phyloP scores from a whole-genome alignment of 2,329 filamentous ascomycete species.

The Trichophyton verrucosum region DNA sequence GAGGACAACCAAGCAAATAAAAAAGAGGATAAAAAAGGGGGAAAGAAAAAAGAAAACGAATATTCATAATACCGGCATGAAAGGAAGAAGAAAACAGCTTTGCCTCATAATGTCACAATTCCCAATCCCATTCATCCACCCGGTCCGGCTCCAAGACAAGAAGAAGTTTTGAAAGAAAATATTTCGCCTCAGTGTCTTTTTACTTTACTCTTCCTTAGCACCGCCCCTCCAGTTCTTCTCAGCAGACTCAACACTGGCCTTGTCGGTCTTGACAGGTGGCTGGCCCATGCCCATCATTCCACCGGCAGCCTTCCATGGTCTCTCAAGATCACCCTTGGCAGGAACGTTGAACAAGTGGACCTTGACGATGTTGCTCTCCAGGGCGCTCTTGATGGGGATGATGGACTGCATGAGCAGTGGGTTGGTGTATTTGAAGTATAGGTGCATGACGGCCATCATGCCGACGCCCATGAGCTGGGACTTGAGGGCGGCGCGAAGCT shows the following conservation, averaged over 20 bases:
- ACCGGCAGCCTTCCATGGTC: constrained; percentile 79
- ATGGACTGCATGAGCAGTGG: constrained; percentile 97
- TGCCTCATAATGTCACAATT: background rate
- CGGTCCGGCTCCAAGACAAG: background rate
- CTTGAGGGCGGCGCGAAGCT: constrained; percentile 77
- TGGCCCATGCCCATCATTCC: constrained; percentile 67
- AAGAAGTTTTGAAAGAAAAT: background rate
- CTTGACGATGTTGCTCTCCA: constrained; percentile 94
- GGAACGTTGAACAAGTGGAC: constrained; percentile 83
- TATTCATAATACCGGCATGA: background rate
- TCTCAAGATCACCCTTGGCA: constrained; percentile 79
- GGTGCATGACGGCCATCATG: constrained; percentile 98
- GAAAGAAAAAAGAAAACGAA: background rate
- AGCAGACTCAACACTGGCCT: constrained; percentile 53
- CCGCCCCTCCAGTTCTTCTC: constrained; percentile 40
- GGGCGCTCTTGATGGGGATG: constrained; percentile 87
- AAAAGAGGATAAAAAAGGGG: background rate
- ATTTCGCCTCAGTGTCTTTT: background rate
- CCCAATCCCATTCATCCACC: background rate
- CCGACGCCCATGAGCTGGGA: constrained; percentile 87
- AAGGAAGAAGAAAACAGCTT: too few relatives aligned
- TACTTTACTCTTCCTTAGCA: constrained; percentile 41
- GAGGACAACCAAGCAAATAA: background rate
- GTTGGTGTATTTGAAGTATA: constrained; percentile 99
- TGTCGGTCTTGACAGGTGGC: constrained; percentile 72